Evolutionary conservation across 1,139 yeast genomes (phyloP), one percentile per base, ranked within the genome.

Genomic region (Blastobotrys apis): DNA sequence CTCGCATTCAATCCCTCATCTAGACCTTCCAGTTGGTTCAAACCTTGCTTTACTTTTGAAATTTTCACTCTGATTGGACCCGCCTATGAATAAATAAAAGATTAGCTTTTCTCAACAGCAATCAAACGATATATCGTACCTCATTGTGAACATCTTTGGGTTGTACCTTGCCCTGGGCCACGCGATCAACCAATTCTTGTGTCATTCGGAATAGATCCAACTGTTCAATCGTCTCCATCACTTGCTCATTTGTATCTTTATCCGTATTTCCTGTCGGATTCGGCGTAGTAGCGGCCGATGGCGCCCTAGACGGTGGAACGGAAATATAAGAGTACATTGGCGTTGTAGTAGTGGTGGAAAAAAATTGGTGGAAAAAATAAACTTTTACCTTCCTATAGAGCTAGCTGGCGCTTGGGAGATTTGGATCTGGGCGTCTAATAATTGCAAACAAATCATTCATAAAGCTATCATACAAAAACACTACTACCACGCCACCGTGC

Each of bases 1-100:
- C 56, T 48, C 33, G 52, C 44, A 10, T 43, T 53, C 12, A 55
- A 38, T 26, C 47, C 45, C 33, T 53, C 50, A 34, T 57, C 55
- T 26, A 53, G 37, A 10, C 53, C 53, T 12, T 49, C 53, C 4
- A 56, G 34, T 10, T 51, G 49, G 16, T 45, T 42, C 20, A 56
- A 32, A 4, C 45, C 36, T 23, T 49, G 45, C 32, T 49, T 48
- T 13, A 57, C 59, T 22, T 46, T 42, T 22, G 52, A 44, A 20
- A 57, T 40, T 39, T 48, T 50, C n/a, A 53, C 53, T 27, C 60
- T 48, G 20, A 57, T 55, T 2, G 60, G 53, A 5, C 60, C 60
- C 2, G 60, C 60, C n/a, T n/a, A 48, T 51, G 33, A 13, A 20
- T 37, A 22, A 29, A 37, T 20, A 27, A 5, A n/a, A 29, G 25